These are phyloP conservation scores for Backusella psychrophila DNA, from an alignment of 192 early-diverging fungal species.

Conservation along the genomic window DNA sequence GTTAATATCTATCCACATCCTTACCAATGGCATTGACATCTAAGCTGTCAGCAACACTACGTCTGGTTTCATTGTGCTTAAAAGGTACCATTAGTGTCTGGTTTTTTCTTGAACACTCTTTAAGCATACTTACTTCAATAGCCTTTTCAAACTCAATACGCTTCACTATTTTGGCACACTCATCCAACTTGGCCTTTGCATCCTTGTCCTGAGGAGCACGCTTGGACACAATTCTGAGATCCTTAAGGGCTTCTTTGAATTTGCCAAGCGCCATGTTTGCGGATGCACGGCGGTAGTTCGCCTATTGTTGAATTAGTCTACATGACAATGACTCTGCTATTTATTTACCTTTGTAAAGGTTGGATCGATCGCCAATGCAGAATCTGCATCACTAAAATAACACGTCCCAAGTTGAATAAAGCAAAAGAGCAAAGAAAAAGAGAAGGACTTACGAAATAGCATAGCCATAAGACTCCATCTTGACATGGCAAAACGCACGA, in stretches of 20 bases:
- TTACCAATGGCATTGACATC: constrained; percentile 65
- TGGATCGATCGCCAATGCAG: constrained; percentile 80
- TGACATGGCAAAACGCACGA: constrained; percentile 85
- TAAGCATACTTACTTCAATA: constrained; percentile 56
- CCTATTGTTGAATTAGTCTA: constrained; percentile 35
- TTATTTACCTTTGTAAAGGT: constrained; percentile 66
- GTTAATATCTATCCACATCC: constrained; percentile 23
- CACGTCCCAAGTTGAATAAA: constrained; percentile 22
- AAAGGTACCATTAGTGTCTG: neutral
- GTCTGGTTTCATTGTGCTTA: constrained; percentile 26
- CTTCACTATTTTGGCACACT: constrained; percentile 90
- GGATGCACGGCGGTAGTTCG: constrained; percentile 90
- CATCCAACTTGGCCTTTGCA: constrained; percentile 74
- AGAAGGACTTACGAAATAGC: constrained; percentile 51
- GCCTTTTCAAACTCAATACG: constrained; percentile 92
- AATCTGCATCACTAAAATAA: constrained; percentile 68
- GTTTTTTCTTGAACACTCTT: neutral
- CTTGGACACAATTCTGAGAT: constrained; percentile 72
- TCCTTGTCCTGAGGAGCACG: constrained; percentile 77
- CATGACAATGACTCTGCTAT: neutral
- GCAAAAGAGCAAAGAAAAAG: neutral
- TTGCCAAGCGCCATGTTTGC: constrained; percentile 85
- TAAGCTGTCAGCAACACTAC: constrained; percentile 52
- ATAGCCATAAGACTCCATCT: constrained; percentile 83
- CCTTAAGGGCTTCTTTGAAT: constrained; percentile 79